Conservation (phyloP, 2,329 filamentous ascomycete species). For the Aspergillus puulaauensis region DNA sequence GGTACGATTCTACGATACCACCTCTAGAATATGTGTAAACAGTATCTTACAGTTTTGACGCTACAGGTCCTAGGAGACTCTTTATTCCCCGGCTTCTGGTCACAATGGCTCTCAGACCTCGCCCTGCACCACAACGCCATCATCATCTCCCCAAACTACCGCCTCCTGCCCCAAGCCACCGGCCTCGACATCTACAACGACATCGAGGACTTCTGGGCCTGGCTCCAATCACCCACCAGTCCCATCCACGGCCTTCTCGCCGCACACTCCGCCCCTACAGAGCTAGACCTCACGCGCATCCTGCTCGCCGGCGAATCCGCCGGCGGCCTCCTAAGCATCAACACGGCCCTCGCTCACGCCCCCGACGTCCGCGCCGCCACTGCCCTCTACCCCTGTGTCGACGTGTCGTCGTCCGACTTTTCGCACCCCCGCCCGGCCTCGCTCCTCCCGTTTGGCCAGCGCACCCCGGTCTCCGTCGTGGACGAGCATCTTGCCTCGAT, state of each 20-base stretch:
- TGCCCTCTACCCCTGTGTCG: constrained; percentile 34
- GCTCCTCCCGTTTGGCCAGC: constrained; percentile 16
- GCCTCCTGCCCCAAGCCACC: constrained; percentile 51
- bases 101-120: constrained; percentile 40
- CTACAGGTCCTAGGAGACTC: constrained; percentile 31
- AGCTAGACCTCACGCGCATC: constrained; percentile 26
- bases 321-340: constrained; percentile 31
- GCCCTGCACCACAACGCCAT: constrained; percentile 44
- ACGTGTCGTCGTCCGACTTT: constrained; percentile 23
- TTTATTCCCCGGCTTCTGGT: constrained; percentile 27
- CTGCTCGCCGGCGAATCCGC: constrained; percentile 31
- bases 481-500: constrained; percentile 3
- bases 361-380: constrained; percentile 30
- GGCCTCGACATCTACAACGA: constrained; percentile 50
- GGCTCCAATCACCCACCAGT: constrained; percentile 33
- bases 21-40: not conserved
- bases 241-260: constrained; percentile 13
- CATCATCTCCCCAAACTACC: constrained; percentile 51
- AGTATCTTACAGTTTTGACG: constrained; percentile 1
- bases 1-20: constrained; percentile 20
- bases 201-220: constrained; percentile 50
- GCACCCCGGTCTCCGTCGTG: constrained; percentile 15
- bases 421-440: constrained; percentile 6
- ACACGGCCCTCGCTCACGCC: constrained; percentile 26
- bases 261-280: constrained; percentile 7